Conservation (phyloP, 306 rosid species). For the Vigna hirtella region DNA sequence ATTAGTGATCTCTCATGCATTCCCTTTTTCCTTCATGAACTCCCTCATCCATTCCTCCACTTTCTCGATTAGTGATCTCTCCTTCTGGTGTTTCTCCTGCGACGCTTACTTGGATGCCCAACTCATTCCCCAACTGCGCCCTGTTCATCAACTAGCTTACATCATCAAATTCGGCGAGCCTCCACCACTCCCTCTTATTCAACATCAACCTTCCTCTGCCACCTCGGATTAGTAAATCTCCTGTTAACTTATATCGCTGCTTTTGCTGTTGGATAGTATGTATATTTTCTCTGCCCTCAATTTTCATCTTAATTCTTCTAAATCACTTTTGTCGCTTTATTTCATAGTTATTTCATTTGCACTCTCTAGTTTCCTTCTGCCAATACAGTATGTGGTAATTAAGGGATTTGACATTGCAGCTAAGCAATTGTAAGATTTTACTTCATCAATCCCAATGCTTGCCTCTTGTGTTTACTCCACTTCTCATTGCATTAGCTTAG, state of each 20-base stretch:
- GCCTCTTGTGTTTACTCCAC: not conserved
- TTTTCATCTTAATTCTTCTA: too few species aligned
- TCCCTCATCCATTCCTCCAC: not conserved
- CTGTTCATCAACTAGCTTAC: conserved; percentile 67
- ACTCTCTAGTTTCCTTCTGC: too few species aligned
- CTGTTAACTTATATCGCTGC: too few species aligned
- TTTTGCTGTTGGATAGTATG: too few species aligned
- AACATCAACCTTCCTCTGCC: not conserved
- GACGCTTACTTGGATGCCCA: conserved; percentile 88
- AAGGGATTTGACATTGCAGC: not conserved
- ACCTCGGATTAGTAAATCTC: not conserved
- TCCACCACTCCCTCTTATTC: conserved; percentile 55
- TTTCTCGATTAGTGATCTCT: conserved; percentile 66
- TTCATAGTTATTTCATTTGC: too few species aligned
- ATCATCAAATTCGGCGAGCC: conserved; percentile 69
- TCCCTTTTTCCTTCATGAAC: not conserved
- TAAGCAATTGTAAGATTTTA: not conserved
- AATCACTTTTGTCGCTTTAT: too few species aligned
- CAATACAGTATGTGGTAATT: not conserved
- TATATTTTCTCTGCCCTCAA: not conserved
- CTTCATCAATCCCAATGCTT: not conserved
- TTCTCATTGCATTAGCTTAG: too few species aligned
- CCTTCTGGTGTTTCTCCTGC: conserved; percentile 91
- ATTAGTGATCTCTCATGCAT: not conserved
- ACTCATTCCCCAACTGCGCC: conserved; percentile 66